These are phyloP conservation scores for Coccomyxa subellipsoidea DNA, from an alignment of 163 green algal genomes.

Conservation along the genomic window DNA sequence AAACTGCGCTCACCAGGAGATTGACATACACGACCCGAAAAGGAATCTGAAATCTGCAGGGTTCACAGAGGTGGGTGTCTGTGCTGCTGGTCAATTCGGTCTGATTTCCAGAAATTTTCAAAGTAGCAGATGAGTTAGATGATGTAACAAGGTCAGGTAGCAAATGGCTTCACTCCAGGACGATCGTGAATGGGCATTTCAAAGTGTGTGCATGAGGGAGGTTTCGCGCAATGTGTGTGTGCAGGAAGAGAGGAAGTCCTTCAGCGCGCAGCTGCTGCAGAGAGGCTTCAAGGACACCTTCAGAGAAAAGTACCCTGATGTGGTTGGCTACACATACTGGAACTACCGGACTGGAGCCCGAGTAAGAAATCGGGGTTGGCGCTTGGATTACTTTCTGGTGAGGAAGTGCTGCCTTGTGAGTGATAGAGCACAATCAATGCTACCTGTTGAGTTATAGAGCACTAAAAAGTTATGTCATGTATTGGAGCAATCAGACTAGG, in stretches of 20 bases:
- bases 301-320: slow-evolving; percentile 50
- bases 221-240: too few species aligned
- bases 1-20: slow-evolving; percentile 73
- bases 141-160: background rate
- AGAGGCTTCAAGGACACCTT: slow-evolving; percentile 62
- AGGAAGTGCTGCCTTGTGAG: too few species aligned
- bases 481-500: too few species aligned
- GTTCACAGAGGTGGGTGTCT: slow-evolving; percentile 60
- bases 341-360: slow-evolving; percentile 50
- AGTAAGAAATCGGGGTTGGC: slow-evolving; percentile 72
- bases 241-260: slow-evolving; percentile 52
- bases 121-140: background rate
- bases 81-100: too few species aligned
- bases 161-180: background rate
- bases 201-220: too few species aligned
- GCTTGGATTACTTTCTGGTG: slow-evolving; percentile 83
- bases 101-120: too few species aligned
- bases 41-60: slow-evolving; percentile 66
- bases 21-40: slow-evolving; percentile 84
- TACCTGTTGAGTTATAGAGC: too few species aligned
- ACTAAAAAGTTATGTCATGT: too few species aligned
- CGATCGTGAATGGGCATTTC: too few species aligned
- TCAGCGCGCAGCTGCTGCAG: slow-evolving; percentile 26
- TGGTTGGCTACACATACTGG: slow-evolving; percentile 58
- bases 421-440: too few species aligned